These are phyloP conservation scores for Neurospora intermedia DNA, from an alignment of 495 filamentous ascomycete genomes.

Conservation along the genomic window DNA sequence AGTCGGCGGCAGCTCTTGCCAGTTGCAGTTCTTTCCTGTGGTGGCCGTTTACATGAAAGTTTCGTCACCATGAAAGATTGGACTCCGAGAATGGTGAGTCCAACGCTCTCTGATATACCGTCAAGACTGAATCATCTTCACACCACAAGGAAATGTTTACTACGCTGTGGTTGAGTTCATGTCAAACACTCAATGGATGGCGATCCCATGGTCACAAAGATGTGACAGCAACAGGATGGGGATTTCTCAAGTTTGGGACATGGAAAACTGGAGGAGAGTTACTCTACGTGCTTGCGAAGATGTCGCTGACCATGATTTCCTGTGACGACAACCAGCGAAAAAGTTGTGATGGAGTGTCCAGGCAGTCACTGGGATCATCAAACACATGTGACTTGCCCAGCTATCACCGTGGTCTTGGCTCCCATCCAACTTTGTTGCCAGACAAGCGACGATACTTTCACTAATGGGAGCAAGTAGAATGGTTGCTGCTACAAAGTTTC, in stretches of 20 bases:
- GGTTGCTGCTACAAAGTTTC: neutral
- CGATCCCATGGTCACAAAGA: neutral
- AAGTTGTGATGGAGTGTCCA: neutral
- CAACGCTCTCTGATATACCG: neutral
- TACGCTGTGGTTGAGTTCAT: neutral
- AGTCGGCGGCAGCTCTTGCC: neutral
- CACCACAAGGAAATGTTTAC: neutral
- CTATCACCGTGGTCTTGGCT: neutral
- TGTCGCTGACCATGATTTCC: neutral
- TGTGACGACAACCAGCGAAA: neutral
- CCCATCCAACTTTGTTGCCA: neutral
- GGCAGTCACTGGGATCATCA: neutral
- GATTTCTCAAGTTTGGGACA: neutral
- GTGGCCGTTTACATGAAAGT: neutral
- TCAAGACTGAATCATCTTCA: neutral
- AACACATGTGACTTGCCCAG: neutral
- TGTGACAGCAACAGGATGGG: neutral
- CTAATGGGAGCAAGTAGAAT: neutral
- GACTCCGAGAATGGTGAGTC: neutral
- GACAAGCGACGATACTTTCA: neutral
- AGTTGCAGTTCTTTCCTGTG: neutral
- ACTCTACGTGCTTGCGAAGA: neutral
- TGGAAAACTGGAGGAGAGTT: neutral
- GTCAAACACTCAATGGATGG: neutral
- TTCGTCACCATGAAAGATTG: neutral